Evolutionary conservation across 306 rosid genomes (phyloP).

Genomic region (Fagus sylvatica): DNA sequence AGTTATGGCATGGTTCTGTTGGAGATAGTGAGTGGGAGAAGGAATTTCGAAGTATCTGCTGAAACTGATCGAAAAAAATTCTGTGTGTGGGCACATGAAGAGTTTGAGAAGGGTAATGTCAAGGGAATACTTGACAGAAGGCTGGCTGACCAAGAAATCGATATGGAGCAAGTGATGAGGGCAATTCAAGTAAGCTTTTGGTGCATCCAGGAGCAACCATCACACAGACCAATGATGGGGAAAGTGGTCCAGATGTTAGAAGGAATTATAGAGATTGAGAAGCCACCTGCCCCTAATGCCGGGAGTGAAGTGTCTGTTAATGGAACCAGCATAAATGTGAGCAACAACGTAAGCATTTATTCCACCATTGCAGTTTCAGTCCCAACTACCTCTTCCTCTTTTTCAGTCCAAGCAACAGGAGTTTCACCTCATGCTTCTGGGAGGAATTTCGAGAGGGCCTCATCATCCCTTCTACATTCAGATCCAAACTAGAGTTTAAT

Average conservation of each 20-base stretch:
- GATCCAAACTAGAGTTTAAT: constrained; percentile 11
- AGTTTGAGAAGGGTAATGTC: constrained; percentile 68
- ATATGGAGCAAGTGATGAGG: constrained; percentile 61
- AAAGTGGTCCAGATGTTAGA: constrained; percentile 81
- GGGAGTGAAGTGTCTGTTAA: constrained; percentile 22
- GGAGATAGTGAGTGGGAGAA: constrained; percentile 77
- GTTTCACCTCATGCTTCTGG: constrained; percentile 30
- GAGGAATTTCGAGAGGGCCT: constrained; percentile 35
- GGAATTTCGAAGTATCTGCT: constrained; percentile 62
- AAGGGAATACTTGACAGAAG: constrained; percentile 58
- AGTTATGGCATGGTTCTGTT: constrained; percentile 80
- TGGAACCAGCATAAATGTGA: constrained; percentile 33
- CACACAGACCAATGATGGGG: constrained; percentile 78
- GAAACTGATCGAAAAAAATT: constrained; percentile 60
- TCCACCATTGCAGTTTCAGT: constrained; percentile 36
- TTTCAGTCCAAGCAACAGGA: constrained; percentile 37
- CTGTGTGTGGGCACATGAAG: constrained; percentile 69
- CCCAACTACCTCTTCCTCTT: constrained; percentile 40
- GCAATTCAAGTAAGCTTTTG: constrained; percentile 68
- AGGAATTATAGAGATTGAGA: constrained; percentile 61
- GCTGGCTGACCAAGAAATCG: constrained; percentile 44
- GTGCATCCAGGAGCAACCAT: constrained; percentile 92
- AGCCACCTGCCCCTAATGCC: constrained; percentile 57
- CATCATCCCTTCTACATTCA: constrained; percentile 43
- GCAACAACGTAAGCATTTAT: constrained; percentile 33